Conservation (phyloP, 257 asterid genomes). For the Penstemon barbatus region DNA sequence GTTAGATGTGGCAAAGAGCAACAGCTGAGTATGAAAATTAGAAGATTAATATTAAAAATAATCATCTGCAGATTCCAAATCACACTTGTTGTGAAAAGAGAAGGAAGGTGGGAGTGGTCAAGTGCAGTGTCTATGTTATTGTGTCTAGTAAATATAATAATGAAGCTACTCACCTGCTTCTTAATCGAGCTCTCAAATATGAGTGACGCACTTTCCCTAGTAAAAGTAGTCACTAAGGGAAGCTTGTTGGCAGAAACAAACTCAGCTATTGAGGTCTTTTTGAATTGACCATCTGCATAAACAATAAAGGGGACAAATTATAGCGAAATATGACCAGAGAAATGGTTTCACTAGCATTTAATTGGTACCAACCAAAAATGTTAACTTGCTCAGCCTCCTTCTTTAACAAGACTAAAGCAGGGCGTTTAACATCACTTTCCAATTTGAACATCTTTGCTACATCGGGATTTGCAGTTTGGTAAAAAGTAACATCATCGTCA, state of each 20-base stretch:
- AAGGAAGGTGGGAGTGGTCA: background rate
- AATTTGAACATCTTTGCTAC: constrained; percentile 84
- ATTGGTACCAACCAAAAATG: constrained; percentile 59
- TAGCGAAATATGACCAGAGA: constrained; percentile 21
- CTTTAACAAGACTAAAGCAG: constrained; percentile 83
- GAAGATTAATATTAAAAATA: constrained; percentile 22
- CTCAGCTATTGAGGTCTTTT: constrained; percentile 58
- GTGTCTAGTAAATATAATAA: constrained; percentile 15
- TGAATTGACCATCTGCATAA: constrained; percentile 70
- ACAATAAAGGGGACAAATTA: constrained; percentile 14
- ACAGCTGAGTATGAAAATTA: constrained; percentile 48
- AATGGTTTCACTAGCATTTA: constrained; percentile 15
- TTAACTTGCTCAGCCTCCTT: constrained; percentile 78
- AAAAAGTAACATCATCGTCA: constrained; percentile 79
- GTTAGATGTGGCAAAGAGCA: constrained; percentile 76
- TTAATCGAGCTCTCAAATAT: constrained; percentile 81
- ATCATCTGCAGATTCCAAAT: background rate
- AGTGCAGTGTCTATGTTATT: background rate
- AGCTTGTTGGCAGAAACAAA: constrained; percentile 86
- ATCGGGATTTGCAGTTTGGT: constrained; percentile 71
- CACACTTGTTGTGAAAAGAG: background rate
- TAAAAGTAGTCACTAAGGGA: constrained; percentile 79
- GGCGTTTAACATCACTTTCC: constrained; percentile 71
- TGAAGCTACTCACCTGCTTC: constrained; percentile 60
- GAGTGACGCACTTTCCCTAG: constrained; percentile 66